phyloP scores from a whole-genome alignment of 345 rosid genomes.

The Excoecaria agallocha region DNA sequence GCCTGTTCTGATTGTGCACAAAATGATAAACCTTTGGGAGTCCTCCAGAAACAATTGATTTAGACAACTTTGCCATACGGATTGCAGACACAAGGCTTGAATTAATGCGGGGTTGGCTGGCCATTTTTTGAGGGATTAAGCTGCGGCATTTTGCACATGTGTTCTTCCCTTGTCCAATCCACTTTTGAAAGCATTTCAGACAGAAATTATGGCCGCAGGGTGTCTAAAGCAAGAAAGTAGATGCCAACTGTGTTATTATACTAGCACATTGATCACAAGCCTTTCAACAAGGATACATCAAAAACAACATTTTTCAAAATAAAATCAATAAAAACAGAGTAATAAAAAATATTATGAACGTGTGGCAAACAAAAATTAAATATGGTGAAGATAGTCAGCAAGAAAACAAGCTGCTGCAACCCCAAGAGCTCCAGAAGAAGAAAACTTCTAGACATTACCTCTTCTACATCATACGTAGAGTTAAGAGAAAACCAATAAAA shows the following conservation, averaged over 20 bases:
- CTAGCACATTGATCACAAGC: background rate
- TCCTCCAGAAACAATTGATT: conserved; percentile 11
- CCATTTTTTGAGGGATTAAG: conserved; percentile 41
- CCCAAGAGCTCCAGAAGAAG: no score
- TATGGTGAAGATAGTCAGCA: no score
- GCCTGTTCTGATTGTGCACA: conserved; percentile 51
- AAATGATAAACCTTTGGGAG: conserved; percentile 35
- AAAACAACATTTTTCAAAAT: no score
- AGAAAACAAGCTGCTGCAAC: no score
- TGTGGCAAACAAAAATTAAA: no score
- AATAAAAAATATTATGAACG: no score
- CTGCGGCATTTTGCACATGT: conserved; percentile 58
- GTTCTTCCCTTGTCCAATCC: conserved; percentile 49
- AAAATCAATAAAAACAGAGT: no score
- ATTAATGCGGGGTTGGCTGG: conserved; percentile 60
- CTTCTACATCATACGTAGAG: background rate
- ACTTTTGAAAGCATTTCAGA: conserved; percentile 61
- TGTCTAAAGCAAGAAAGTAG: conserved; percentile 40
- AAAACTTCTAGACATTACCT: no score
- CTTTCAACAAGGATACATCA: background rate
- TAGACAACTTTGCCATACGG: conserved; percentile 51
- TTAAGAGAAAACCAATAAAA: background rate
- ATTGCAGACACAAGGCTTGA: conserved; percentile 51
- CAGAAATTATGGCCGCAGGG: conserved; percentile 88
- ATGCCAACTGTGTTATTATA: background rate